Base-by-base conservation (phyloP, 1,284 basidiomycete species). In the Leccinum fallax region DNA sequence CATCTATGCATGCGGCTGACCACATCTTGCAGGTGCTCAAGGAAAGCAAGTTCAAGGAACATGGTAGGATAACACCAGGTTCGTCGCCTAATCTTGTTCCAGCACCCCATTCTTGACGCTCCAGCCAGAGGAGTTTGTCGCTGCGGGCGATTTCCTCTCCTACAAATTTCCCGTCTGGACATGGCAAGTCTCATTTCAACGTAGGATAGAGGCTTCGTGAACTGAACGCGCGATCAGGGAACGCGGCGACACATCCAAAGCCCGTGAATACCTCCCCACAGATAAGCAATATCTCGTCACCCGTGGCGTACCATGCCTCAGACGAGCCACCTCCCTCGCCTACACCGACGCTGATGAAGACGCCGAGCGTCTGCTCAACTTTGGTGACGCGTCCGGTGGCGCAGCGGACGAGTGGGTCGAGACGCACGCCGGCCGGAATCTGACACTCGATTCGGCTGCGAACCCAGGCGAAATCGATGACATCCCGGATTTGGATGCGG, bases 41-140 rank as follows among this genome's bases (percentile, higher is more conserved):
- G 73, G 97, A 99, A 80, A 95, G 93, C 80, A 98, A 98, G 77
- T 99, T 99, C 84, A 98, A 97, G 77, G 97, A 99, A 77, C 94
- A 98, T 74, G 97, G 97, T 11, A 84, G 96, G 60, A 97, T 97
- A 72, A 98, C 93, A 16, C 96, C 95, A 65, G 95, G 95, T 97
- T 65, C 57, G 87, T 76, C 64, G 69, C 58, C 9, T 53, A 58
- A 24, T 54, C 43, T 62, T 48, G 54, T 52, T 28, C 5, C 40
- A 59, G 4, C 53, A 30, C 46, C 30, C 24, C 13, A 58, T 55
- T 55, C 24, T 74, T 59, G 74, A 71, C 66, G 60, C 58, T 49
- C 21, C 66, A 7, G 57, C 62, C 75, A 93, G 95, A 97, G 86
- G 95, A 97, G 78, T 97, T 97, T 73, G 93, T 97, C 36, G 94